Evolutionary conservation across 2,329 filamentous ascomycete species (phyloP), one percentile per base, ranked within the genome.

Genomic region (Grosmannia penicillata): DNA sequence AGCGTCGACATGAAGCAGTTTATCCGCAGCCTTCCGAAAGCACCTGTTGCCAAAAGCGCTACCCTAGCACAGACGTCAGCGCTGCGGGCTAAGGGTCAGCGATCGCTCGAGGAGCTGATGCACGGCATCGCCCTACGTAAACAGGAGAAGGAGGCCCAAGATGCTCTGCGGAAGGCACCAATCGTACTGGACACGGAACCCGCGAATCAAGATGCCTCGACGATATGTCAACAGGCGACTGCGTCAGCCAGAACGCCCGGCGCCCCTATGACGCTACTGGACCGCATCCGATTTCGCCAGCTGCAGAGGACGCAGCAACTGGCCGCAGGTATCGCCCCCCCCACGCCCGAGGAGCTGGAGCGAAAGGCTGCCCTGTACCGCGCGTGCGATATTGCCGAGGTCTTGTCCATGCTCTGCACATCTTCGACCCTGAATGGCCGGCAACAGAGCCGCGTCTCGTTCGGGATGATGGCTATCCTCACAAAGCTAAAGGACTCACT

Each of bases 251-350:
- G 22, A 10, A 5, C 19, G 8, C 19, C 33, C 6, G 28, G 26
- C 2, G 6, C 34, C 1, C 38, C 76, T 59, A 75, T 80, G 61
- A 74, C 72, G 38, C 71, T 93, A 19, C 66, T 91, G 41, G 82
- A 87, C 54, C 78, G 82, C 35, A 72, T 93, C 45, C 77, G 80
- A 45, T 65, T 70, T 39, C 89, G 89, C 61, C 72, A 82, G 47
- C 56, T 68, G 47, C 63, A 70, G 53, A 44, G 46, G 1, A 22
- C 42, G 8, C 53, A 70, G 53, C 51, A 61, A 44, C 52, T 64
- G 47, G 43, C 66, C 47, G 45, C 56, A 51, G 47, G 59, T 43
- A 37, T 55, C 1, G 68, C 66, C 0, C 63, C 67, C 0, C 63
- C 68, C 1, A 43, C 46, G 8, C 38, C 43, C 10, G 67, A 63